Conservation (phyloP, 495 filamentous ascomycete genomes). For the Penicillium steckii region DNA sequence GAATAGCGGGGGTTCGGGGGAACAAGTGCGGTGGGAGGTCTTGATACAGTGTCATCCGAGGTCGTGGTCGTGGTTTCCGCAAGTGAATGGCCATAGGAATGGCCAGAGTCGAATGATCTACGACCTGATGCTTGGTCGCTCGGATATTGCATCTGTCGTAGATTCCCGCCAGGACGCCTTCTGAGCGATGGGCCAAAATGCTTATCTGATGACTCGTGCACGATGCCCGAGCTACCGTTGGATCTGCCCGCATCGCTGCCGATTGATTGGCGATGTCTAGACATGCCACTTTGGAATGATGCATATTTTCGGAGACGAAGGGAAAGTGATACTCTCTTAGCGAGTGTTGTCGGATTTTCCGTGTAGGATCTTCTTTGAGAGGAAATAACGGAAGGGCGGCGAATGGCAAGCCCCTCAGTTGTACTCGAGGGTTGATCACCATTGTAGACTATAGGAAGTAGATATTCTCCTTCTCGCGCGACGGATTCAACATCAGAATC, state of each 20-base stretch:
- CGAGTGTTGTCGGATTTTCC: conserved; percentile 25
- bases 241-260: conserved; percentile 61
- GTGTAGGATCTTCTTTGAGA: conserved; percentile 34
- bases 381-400: conserved; percentile 15
- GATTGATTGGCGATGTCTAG: conserved; percentile 54
- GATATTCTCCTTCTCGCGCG: conserved; percentile 27
- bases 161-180: conserved; percentile 83
- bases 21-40: conserved; percentile 33
- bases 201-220: conserved; percentile 36
- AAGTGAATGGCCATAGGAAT: conserved; percentile 67
- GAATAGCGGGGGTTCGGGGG: conserved; percentile 52
- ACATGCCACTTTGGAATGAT: conserved; percentile 72
- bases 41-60: conserved; percentile 23
- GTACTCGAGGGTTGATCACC: conserved; percentile 15
- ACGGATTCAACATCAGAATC: conserved; percentile 22
- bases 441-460: conserved; percentile 36
- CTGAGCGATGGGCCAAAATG: conserved; percentile 60
- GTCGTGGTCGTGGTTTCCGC: conserved; percentile 29
- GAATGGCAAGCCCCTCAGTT: conserved; percentile 13
- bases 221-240: conserved; percentile 34
- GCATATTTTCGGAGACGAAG: conserved; percentile 59
- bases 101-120: conserved; percentile 69
- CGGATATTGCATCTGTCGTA: conserved; percentile 75
- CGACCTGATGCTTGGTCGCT: conserved; percentile 63
- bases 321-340: conserved; percentile 32